phyloP scores from a whole-genome alignment of 129 eudicot genomes.

The carrot (Daucus carota) region DH1_v3.0 NC_030383.2:57926501-57927000 shows the following conservation, averaged over 20 bases:
- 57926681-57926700: conserved; percentile 35
- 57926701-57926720: conserved; percentile 50
- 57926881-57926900: conserved; percentile 77
- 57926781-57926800: conserved; percentile 41
- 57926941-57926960: conserved; percentile 28
- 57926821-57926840: conserved; percentile 12
- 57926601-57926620: conserved; percentile 29
- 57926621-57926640: conserved; percentile 9
- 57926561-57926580: conserved; percentile 44
- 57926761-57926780: conserved; percentile 61
- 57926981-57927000: not conserved
- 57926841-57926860: conserved; percentile 64
- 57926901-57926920: conserved; percentile 37
- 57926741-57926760: conserved; percentile 39
- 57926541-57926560: conserved; percentile 34
- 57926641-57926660: not conserved
- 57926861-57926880: conserved; percentile 78
- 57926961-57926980: not conserved
- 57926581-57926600: conserved; percentile 35
- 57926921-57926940: conserved; percentile 28
- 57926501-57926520: not conserved
- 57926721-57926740: conserved; percentile 44
- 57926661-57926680: conserved; percentile 27
- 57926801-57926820: not conserved
- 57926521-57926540: not conserved